A percentile compares a stretch with the other conserved stretches of the same genome.
Conservation (phyloP, 2,329 filamentous ascomycete genomes). For the Aaosphaeria arxii region DNA sequence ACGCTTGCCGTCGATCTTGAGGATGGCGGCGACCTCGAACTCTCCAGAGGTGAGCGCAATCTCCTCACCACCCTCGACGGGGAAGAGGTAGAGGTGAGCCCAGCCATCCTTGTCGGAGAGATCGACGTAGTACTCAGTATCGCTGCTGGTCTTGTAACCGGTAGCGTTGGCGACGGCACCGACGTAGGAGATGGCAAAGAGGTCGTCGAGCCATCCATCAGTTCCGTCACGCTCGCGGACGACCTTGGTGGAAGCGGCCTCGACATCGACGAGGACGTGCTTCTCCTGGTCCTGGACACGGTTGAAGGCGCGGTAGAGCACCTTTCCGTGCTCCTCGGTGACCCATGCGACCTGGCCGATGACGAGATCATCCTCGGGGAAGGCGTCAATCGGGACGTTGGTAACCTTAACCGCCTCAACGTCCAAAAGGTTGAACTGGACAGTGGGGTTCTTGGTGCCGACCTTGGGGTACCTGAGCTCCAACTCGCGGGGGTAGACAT, state of each 20-base stretch:
- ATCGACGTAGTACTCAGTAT: slow-evolving; percentile 59
- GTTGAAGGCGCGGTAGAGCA: slow-evolving; percentile 66
- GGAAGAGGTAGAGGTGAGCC: slow-evolving; percentile 64
- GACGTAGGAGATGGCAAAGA: slow-evolving; percentile 55
- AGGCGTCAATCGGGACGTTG: slow-evolving; percentile 54
- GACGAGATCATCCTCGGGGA: slow-evolving; percentile 59
- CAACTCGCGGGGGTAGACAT: slow-evolving; percentile 60
- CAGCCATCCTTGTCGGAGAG: slow-evolving; percentile 64
- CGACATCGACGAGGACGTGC: slow-evolving; percentile 58
- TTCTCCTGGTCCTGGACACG: slow-evolving; percentile 66
- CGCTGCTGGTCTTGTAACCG: slow-evolving; percentile 19
- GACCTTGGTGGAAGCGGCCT: slow-evolving; percentile 43
- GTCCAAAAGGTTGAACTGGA: slow-evolving; percentile 58
- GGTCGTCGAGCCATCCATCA: slow-evolving; percentile 63
- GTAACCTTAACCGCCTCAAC: slow-evolving; percentile 47
- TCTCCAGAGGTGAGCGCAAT: slow-evolving; percentile 61
- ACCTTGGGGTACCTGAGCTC: slow-evolving; percentile 68
- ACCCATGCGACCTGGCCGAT: slow-evolving; percentile 69
- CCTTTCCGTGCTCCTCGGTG: slow-evolving; percentile 57
- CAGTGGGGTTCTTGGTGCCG: slow-evolving; percentile 64
- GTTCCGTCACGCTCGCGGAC: slow-evolving; percentile 58
- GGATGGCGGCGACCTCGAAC: slow-evolving; percentile 62
- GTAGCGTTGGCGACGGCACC: slow-evolving; percentile 40
- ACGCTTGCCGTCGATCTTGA: slow-evolving; percentile 57
- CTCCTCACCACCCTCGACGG: slow-evolving; percentile 54